phyloP scores from a whole-genome alignment of 345 rosid species.

The Draba incana region DNA sequence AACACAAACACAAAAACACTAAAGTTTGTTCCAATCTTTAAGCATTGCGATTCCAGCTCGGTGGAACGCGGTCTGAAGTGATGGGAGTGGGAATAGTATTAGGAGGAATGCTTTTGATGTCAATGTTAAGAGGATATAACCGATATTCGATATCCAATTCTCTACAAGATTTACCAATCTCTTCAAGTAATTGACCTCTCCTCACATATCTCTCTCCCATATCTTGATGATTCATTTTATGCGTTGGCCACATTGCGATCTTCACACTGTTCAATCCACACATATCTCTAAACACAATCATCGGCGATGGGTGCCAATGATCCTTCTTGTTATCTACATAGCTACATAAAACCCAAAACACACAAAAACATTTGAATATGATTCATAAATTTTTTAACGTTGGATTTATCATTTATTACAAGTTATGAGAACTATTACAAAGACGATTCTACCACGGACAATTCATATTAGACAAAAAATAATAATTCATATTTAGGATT shows the following conservation, averaged over 20 bases:
- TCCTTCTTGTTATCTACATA: constrained; percentile 71
- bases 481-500: neutral
- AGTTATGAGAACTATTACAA: no score
- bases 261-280: constrained; percentile 58
- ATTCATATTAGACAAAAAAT: no score
- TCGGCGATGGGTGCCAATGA: constrained; percentile 70
- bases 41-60: constrained; percentile 41
- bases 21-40: constrained; percentile 9
- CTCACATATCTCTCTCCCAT: constrained; percentile 69
- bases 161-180: constrained; percentile 64
- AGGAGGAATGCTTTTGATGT: constrained; percentile 56
- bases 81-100: constrained; percentile 39
- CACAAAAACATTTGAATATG: neutral
- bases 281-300: constrained; percentile 62
- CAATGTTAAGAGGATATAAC: constrained; percentile 65
- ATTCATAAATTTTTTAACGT: neutral
- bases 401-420: no score
- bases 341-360: constrained; percentile 46
- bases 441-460: no score
- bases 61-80: constrained; percentile 45
- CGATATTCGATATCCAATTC: constrained; percentile 78
- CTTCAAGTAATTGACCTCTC: constrained; percentile 69
- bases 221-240: constrained; percentile 80
- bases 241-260: constrained; percentile 71
- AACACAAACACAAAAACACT: constrained; percentile 12